Conservation (phyloP, 495 filamentous ascomycete genomes). For the Aspergillus leporis region DNA sequence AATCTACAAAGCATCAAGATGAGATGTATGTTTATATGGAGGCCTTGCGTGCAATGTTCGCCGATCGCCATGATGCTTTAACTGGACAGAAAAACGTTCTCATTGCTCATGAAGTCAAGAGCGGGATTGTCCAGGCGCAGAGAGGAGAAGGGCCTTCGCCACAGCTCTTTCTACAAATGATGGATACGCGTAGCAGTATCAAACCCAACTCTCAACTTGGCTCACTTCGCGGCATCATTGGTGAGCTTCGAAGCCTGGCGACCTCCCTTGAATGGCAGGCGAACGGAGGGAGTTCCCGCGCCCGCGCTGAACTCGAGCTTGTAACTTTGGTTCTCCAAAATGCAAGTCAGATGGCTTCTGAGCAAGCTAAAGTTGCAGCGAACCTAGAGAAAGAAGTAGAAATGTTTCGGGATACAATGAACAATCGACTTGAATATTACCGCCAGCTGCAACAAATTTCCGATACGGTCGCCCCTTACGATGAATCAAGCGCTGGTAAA, state of each 20-base stretch:
- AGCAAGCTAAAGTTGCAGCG: conserved; percentile 63
- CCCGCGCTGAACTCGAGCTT: conserved; percentile 63
- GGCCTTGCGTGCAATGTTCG: conserved; percentile 69
- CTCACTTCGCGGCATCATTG: conserved; percentile 69
- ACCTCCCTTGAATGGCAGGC: conserved; percentile 62
- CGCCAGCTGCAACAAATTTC: conserved; percentile 85
- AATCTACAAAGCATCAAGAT: conserved; percentile 83
- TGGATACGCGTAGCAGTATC: conserved; percentile 54
- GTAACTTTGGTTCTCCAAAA: conserved; percentile 54
- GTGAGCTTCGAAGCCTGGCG: conserved; percentile 63
- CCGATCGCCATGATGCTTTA: conserved; percentile 74
- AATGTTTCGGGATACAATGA: conserved; percentile 73
- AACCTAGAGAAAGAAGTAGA: conserved; percentile 73
- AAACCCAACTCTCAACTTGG: conserved; percentile 56
- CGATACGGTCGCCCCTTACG: conserved; percentile 75
- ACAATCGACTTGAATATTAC: conserved; percentile 82
- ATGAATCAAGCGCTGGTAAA: conserved; percentile 53
- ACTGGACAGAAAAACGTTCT: conserved; percentile 75
- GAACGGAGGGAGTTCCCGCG: conserved; percentile 60
- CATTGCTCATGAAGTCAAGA: conserved; percentile 72
- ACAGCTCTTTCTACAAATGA: conserved; percentile 61
- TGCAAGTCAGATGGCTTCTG: conserved; percentile 58
- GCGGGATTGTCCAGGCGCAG: conserved; percentile 56
- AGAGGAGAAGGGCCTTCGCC: conserved; percentile 72
- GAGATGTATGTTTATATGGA: conserved; percentile 82